These are phyloP conservation scores for Serendipita indica DNA, from an alignment of 768 basidiomycete species.

Conservation along the genomic window DNA sequence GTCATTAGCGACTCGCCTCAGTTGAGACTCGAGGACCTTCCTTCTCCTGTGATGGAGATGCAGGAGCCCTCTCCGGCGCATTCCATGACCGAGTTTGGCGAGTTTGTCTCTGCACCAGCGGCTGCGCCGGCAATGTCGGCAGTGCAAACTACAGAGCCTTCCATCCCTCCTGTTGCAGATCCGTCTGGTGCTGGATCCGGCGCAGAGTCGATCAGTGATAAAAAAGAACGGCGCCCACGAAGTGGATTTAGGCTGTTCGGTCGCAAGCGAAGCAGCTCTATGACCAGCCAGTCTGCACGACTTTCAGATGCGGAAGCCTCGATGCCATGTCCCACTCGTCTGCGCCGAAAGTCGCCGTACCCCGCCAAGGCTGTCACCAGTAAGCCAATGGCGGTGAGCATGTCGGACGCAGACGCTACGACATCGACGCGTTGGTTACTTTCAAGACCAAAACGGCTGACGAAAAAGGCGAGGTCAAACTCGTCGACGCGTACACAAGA, in stretches of 20 bases:
- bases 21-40: background rate
- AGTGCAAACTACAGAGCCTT: background rate
- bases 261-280: background rate
- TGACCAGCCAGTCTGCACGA: background rate
- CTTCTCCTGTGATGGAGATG: background rate
- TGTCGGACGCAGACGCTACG: background rate
- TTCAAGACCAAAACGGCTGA: background rate
- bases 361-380: background rate
- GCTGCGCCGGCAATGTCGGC: background rate
- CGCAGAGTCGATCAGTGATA: background rate
- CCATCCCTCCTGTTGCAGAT: background rate
- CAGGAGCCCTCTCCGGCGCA: background rate
- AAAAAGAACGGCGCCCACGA: background rate
- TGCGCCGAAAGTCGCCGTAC: slow-evolving; percentile 6
- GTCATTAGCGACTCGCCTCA: background rate
- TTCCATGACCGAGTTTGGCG: slow-evolving; percentile 2
- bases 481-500: background rate
- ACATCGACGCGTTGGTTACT: background rate
- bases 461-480: background rate
- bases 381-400: background rate
- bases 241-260: background rate
- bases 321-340: background rate
- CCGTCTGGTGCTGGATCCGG: background rate
- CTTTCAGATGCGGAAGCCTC: background rate
- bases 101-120: background rate